Evolutionary conservation across 305 asterid species (phyloP), one percentile per base, ranked within the genome.

Genomic region (Striga hermonthica): DNA sequence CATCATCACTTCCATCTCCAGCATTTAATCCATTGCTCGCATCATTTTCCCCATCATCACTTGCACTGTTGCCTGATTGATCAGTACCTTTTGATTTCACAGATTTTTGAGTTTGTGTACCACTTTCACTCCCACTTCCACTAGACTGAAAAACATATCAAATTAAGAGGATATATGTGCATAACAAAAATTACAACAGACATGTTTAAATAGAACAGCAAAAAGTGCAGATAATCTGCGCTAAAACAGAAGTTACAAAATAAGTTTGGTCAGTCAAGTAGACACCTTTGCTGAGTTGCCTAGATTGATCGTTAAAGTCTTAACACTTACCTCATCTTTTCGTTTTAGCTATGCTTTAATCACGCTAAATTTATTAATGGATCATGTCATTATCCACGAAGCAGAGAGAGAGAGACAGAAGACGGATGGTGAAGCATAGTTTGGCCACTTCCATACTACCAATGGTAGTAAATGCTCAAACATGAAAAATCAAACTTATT

Each of bases 71-170:
- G 56, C 69, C 84, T 62, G 84, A 80, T 66, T 75, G 81, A 68
- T 76, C 81, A 65, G 73, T 67, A 63, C 62, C 60, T 73, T 72
- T 79, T 9, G 95, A 80, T 69, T 81, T 82, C 58, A 82, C 77
- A 67, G 84, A 84, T 57, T 86, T 87, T 71, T 78, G 86, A 76
- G 95, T 77, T 68, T 75, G 90, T 53, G 83, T 74, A 36, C 87
- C 91, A 50, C 97, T 86, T 72, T 69, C 96, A 64, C 91, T 88
- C 74, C 92, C 95, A 41, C 97, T 91, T 66, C 95, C 98, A 68
- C 94, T 88, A 44, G 98, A 88, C 96, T 89, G 79, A 64, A 70
- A 67, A 58, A 65, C 70, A 77, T 62, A 68, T 60, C 40, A 60
- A 61, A 69, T 50, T 34, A 61, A 60, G 57, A 43, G 58, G 31